phyloP scores from a whole-genome alignment of 2,329 filamentous ascomycete genomes.

The Ophiostoma angusticollis region DNA sequence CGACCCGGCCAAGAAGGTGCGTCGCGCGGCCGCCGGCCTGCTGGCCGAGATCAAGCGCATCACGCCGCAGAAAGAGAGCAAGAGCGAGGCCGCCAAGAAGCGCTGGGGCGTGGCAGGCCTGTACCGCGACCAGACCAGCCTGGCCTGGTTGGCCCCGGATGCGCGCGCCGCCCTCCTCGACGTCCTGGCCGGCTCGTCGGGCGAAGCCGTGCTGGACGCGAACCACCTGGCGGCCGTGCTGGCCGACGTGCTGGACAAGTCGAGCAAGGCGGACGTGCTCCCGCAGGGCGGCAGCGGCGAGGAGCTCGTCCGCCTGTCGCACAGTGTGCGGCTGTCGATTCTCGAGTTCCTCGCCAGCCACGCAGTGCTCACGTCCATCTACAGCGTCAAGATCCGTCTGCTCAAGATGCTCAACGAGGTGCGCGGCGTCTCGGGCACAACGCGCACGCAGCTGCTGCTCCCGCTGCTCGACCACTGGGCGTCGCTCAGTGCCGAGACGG shows the following conservation, averaged over 20 bases:
- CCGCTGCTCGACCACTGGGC: constrained; percentile 62
- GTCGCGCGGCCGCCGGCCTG: constrained; percentile 60
- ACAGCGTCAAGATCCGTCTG: constrained; percentile 56
- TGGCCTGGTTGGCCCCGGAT: constrained; percentile 46
- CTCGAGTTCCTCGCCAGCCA: constrained; percentile 65
- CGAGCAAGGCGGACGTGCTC: constrained; percentile 10
- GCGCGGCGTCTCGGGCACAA: constrained; percentile 55
- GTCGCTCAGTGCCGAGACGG: constrained; percentile 36
- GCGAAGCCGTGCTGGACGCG: constrained; percentile 75
- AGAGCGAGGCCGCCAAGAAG: constrained; percentile 8
- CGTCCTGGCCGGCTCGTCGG: constrained; percentile 43
- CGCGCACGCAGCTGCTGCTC: constrained; percentile 63
- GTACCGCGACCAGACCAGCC: constrained; percentile 44
- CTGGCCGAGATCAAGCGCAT: constrained; percentile 41
- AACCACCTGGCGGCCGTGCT: constrained; percentile 56
- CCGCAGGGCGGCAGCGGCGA: constrained; percentile 16
- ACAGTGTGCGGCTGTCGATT: constrained; percentile 50
- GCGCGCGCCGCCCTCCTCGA: constrained; percentile 49
- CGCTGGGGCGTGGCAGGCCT: constrained; percentile 50
- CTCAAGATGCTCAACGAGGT: constrained; percentile 60
- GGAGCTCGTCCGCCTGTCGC: constrained; percentile 33
- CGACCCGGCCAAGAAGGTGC: constrained; percentile 64
- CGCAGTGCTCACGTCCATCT: constrained; percentile 52
- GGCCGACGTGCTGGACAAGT: constrained; percentile 44
- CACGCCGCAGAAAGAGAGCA: constrained; percentile 23